Conservation (phyloP, 495 filamentous ascomycete species). For the Viridothelium virens region DNA sequence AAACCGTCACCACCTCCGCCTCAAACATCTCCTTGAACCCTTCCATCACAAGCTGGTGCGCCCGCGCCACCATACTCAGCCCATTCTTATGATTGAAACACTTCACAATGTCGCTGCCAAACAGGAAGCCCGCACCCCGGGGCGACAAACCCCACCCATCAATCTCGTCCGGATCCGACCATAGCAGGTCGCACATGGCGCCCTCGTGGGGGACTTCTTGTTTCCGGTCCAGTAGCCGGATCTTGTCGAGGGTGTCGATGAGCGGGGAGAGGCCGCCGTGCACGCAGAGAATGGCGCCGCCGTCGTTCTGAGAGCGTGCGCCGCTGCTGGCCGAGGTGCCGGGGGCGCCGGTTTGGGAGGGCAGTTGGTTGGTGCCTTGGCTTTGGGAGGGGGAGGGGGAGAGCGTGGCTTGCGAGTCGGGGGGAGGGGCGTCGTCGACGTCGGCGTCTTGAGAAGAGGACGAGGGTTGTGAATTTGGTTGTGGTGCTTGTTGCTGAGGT, state of each 20-base stretch:
- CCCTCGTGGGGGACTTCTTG: constrained; percentile 98
- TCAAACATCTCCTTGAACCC: constrained; percentile 99
- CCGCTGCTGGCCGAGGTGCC: constrained; percentile 68
- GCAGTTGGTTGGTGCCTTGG: constrained; percentile 18
- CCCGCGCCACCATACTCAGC: constrained; percentile 81
- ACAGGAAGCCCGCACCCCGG: constrained; percentile 90
- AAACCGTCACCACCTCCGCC: constrained; percentile 86
- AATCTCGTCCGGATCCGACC: constrained; percentile 97
- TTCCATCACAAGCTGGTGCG: constrained; percentile 98
- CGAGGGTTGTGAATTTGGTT: constrained; percentile 37
- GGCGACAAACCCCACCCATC: constrained; percentile 96
- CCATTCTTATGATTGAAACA: constrained; percentile 91
- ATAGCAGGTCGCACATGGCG: constrained; percentile 96
- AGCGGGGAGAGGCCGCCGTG: constrained; percentile 88
- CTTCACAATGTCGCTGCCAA: constrained; percentile 93
- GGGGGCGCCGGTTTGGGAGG: constrained; percentile 53
- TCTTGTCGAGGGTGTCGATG: constrained; percentile 92
- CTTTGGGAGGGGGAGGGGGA: constrained; percentile 19
- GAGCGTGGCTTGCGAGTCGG: constrained; percentile 18
- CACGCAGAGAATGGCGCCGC: constrained; percentile 84
- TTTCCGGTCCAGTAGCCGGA: constrained; percentile 88
- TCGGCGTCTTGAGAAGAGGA: constrained; percentile 32
- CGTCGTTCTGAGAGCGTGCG: constrained; percentile 48
- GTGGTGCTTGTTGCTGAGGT: constrained; percentile 12
- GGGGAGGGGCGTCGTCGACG: constrained; percentile 34